Base-by-base conservation (phyloP, 306 rosid species). In the Oxytropis ochrocephala region DNA sequence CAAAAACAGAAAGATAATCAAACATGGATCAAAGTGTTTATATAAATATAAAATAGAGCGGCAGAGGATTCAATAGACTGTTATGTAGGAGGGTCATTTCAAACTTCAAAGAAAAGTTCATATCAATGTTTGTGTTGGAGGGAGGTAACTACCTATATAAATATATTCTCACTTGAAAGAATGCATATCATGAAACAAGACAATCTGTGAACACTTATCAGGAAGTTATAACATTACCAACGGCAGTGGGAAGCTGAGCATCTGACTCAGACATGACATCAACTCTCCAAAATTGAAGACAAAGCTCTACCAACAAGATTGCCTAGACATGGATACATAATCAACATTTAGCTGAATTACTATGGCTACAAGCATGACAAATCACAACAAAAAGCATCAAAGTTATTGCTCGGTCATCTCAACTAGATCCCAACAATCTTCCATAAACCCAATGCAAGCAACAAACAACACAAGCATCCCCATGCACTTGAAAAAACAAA, bases 241-340 rank as follows among this genome's bases (percentile, higher is more conserved):
- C 79, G 83, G 86, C 64, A 73, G 88, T 70, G 52, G 96, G 93
- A 85, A 80, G 80, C 79, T 83, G 93, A 51, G 35, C 61, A 63
- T 89, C 93, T 70, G 76, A 70, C 69, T 87, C 93, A 87, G 93
- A 87, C 96, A 89, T 89, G 83, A 87, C 75, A 67, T 76, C 51
- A 54, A 82, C 73, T 78, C 75, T 78, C 72, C 66, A 27, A 57
- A 53, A 62, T 50, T 17, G 69, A 78, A 33, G 38, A 33, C 10
- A 38, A 38, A 64, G 68, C n/a, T 70, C 81, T 55, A 53, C 66
- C 59, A 74, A 83, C 83, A 66, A 52, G 76, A 83, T 75, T 38
- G 78, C 80, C 73, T 64, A 75, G 58, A 73, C 73, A 89, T 87
- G 78, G 10, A 86, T 46, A 17, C 39, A 27, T 48, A 58, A 56